These are phyloP conservation scores for Rosa hybrid DNA, from an alignment of 331 rosid species.

Conservation along the genomic window DNA sequence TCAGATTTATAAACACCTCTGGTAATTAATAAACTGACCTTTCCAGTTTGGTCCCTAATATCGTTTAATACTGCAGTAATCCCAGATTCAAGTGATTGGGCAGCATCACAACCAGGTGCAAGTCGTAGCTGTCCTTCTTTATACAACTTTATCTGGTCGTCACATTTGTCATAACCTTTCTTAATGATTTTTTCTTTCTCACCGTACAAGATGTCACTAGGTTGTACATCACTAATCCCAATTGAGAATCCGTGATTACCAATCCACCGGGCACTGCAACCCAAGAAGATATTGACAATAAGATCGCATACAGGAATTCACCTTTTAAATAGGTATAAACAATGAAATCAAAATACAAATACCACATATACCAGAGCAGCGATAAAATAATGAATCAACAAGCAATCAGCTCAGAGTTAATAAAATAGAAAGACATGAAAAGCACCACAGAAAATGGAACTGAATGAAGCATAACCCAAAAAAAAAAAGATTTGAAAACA, in stretches of 20 bases:
- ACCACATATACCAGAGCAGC: background rate
- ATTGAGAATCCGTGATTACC: slow-evolving; percentile 99
- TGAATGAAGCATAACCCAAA: background rate
- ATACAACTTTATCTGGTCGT: slow-evolving; percentile 51
- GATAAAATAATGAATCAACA: background rate
- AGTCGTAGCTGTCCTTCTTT: slow-evolving; percentile 70
- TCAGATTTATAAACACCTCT: background rate
- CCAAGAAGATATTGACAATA: slow-evolving; percentile 20
- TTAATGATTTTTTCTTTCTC: slow-evolving; percentile 59
- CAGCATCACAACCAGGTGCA: slow-evolving; percentile 91
- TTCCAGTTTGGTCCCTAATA: slow-evolving; percentile 66
- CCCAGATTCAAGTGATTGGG: slow-evolving; percentile 74
- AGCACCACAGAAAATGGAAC: background rate
- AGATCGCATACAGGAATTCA: slow-evolving; percentile 24
- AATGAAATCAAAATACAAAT: background rate
- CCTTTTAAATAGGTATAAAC: background rate
- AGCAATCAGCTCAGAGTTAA: slow-evolving; percentile 2
- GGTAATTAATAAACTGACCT: slow-evolving; percentile 42
- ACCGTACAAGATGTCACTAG: slow-evolving; percentile 51
- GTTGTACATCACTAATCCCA: slow-evolving; percentile 97
- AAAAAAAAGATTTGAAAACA: background rate
- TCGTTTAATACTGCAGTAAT: slow-evolving; percentile 62
- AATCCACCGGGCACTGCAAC: slow-evolving; percentile 94
- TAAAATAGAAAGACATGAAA: background rate
- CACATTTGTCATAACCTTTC: slow-evolving; percentile 59